These are phyloP conservation scores for Vaccinium myrtillus DNA, from an alignment of 148 eudicot genomes.

Conservation along the genomic window DNA sequence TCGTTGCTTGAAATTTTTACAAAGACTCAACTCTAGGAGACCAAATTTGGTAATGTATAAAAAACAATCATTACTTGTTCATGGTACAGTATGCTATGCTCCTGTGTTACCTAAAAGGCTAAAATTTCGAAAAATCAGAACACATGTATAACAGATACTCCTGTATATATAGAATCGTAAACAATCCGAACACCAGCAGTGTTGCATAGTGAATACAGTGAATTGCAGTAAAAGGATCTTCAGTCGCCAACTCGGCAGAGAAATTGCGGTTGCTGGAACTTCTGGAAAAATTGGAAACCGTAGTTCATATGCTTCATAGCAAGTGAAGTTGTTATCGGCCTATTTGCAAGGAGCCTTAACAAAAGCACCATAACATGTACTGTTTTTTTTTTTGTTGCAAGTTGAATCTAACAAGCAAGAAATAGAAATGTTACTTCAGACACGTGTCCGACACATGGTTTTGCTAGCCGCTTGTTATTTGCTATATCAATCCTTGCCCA, in stretches of 20 bases:
- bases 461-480: too few species aligned
- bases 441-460: too few species aligned
- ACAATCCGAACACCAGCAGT: constrained; percentile 23
- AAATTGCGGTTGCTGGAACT: neutral
- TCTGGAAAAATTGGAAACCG: neutral
- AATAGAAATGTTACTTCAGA: too few species aligned
- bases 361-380: neutral
- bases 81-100: neutral
- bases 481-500: too few species aligned
- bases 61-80: neutral
- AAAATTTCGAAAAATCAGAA: too few species aligned
- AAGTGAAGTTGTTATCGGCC: neutral
- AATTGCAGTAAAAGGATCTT: neutral
- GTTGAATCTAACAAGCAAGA: neutral
- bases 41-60: neutral
- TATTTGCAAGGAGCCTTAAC: neutral
- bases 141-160: neutral
- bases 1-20: neutral
- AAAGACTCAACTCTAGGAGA: neutral
- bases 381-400: neutral
- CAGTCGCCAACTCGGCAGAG: neutral
- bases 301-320: neutral
- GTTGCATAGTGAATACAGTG: neutral
- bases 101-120: neutral
- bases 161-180: too few species aligned